These are phyloP conservation scores for Craterostigma plantagineum DNA, from an alignment of 257 asterid species.

Conservation along the genomic window DNA sequence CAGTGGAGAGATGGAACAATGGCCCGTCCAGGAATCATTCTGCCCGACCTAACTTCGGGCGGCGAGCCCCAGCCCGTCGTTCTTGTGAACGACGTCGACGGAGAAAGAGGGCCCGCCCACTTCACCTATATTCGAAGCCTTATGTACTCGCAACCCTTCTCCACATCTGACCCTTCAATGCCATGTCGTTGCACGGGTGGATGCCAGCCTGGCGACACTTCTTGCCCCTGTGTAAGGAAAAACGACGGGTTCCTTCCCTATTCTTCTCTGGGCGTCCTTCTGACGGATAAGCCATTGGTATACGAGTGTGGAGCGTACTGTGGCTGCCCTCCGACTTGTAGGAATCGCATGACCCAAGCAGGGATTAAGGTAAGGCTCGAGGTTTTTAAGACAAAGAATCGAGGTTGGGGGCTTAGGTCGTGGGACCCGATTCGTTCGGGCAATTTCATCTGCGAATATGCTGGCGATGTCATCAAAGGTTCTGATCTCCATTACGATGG, in stretches of 20 bases:
- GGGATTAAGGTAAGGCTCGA: conserved; percentile 55
- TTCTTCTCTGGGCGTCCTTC: conserved; percentile 44
- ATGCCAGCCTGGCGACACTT: conserved; percentile 57
- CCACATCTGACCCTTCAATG: conserved; percentile 19
- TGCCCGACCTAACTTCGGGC: conserved; percentile 77
- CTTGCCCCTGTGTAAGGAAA: conserved; percentile 41
- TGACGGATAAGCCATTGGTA: conserved; percentile 26
- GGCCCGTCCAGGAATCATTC: conserved; percentile 49
- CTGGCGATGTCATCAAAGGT: conserved; percentile 47
- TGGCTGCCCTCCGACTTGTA: conserved; percentile 56
- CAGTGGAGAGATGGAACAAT: conserved; percentile 67
- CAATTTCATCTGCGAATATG: conserved; percentile 66
- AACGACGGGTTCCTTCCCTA: conserved; percentile 63
- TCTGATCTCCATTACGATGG: conserved; percentile 21
- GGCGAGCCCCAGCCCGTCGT: conserved; percentile 54
- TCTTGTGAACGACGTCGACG: conserved; percentile 79
- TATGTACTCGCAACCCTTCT: conserved; percentile 29
- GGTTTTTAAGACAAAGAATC: conserved; percentile 65
- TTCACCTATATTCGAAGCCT: conserved; percentile 55
- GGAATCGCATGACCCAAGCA: conserved; percentile 57
- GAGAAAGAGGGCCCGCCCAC: conserved; percentile 84
- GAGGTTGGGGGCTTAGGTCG: conserved; percentile 98
- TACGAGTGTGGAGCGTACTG: conserved; percentile 74
- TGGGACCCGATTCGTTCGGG: conserved; percentile 95
- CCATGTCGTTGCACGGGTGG: conserved; percentile 70